Base-by-base conservation (phyloP, 2,329 filamentous ascomycete genomes). In the Paramyrothecium sp. region DNA sequence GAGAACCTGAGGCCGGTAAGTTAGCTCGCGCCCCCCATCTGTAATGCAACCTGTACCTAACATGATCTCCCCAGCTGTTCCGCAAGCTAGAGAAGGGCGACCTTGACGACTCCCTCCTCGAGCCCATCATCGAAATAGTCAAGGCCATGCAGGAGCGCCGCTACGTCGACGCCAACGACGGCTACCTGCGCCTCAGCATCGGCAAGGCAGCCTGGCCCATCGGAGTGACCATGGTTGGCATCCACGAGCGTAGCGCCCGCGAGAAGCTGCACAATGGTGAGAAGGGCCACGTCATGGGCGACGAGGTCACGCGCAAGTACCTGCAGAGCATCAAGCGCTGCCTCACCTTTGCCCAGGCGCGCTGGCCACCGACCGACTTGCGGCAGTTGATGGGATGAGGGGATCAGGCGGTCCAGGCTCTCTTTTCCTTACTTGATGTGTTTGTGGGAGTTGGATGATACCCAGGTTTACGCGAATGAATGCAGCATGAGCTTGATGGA, bases 221-320 rank as follows among this genome's bases (percentile, higher is more conserved):
- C 69, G 95, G 95, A 75, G 95, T 99, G 44, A 99, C 95, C 73
- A 99, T 98, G 95, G 95, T 99, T 69, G 95, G 95, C 81, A 99
- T 99, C 67, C 95, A 99, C 84, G 95, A 98, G 80, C 87, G 95
- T 69, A 95, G 90, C 64, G 94, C 95, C 20, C 86, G 95, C 61
- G 95, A 99, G 77, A 99, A 99, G 77, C 78, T 99, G 58, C 93
- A 98, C 71, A 87, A 95, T 72, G 89, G 88, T 58, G 87, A 89
- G 69, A 89, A 92, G 68, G 95, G 94, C 3, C 93, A 99, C 73
- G 97, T 98, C 66, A 92, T 99, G 88, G 94, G 92, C 57, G 95
- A 98, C 71, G 95, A 99, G 77, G 88, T 90, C 49, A 99, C 95
- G 54, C 85, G 95, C 63, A 99, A 98, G 77, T 97, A 93, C 71